These are phyloP conservation scores for Gonapodya prolifera DNA, from an alignment of 192 early-diverging fungal species.

Conservation along the genomic window DNA sequence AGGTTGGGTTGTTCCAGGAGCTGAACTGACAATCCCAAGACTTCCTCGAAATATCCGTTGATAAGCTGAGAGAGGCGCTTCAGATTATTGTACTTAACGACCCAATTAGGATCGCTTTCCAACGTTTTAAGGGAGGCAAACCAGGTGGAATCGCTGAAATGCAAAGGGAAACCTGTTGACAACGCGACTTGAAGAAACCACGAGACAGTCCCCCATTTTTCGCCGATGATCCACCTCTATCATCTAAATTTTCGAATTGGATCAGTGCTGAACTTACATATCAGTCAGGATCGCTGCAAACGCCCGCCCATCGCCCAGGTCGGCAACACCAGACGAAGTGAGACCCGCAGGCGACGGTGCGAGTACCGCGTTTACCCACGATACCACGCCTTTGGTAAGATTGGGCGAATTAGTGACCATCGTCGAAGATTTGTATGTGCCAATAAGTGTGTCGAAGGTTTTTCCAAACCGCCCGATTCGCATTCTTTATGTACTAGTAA, in stretches of 20 bases:
- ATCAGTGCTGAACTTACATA: background rate
- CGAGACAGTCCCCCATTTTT: no score
- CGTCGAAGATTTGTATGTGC: background rate
- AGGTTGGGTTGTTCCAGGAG: constrained; percentile 42
- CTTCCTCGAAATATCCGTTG: background rate
- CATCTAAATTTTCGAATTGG: background rate
- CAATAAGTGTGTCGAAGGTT: background rate
- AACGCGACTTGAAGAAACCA: no score
- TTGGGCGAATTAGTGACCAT: background rate
- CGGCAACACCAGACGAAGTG: background rate
- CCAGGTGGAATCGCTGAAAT: constrained; percentile 70
- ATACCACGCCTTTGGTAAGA: background rate
- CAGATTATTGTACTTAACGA: constrained; percentile 81
- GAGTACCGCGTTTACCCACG: background rate
- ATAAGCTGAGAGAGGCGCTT: constrained; percentile 15
- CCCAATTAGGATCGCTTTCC: constrained; percentile 86
- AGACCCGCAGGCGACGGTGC: background rate
- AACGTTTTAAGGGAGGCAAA: constrained; percentile 64
- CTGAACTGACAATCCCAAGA: background rate
- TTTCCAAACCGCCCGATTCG: no score
- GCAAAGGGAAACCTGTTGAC: background rate
- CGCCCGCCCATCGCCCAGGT: background rate
- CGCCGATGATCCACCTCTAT: no score
- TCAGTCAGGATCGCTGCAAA: background rate
- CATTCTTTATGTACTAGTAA: no score